These are phyloP conservation scores for Fusarium sp. DNA, from an alignment of 2,329 filamentous ascomycete species.

Conservation along the genomic window DNA sequence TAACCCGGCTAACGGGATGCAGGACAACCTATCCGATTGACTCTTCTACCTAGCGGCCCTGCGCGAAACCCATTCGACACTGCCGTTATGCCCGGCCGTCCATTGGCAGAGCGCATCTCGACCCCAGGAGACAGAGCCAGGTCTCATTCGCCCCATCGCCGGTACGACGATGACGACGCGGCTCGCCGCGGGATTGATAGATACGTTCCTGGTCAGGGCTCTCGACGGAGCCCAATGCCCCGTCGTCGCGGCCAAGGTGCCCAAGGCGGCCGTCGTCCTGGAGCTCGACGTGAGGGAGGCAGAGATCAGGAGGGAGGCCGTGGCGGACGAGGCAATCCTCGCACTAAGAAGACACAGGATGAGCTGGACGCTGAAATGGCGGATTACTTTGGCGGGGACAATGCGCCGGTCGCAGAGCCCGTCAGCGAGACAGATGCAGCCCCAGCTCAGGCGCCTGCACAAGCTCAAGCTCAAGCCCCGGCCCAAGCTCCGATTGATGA, in stretches of 20 bases:
- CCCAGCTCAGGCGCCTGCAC: slow-evolving; percentile 41
- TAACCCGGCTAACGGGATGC: slow-evolving; percentile 12
- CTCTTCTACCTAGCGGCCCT: slow-evolving; percentile 66
- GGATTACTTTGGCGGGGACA: slow-evolving; percentile 78
- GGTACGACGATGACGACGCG: slow-evolving; percentile 65
- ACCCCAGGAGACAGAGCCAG: slow-evolving; percentile 68
- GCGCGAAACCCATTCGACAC: slow-evolving; percentile 67
- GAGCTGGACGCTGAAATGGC: slow-evolving; percentile 97
- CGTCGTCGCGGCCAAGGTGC: slow-evolving; percentile 57
- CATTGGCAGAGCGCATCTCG: slow-evolving; percentile 71
- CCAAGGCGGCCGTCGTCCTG: slow-evolving; percentile 61
- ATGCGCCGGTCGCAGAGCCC: slow-evolving; percentile 52
- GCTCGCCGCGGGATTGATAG: slow-evolving; percentile 78
- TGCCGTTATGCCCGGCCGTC: slow-evolving; percentile 64
- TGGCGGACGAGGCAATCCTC: slow-evolving; percentile 59
- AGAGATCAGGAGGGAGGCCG: slow-evolving; percentile 52
- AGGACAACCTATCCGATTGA: slow-evolving; percentile 84
- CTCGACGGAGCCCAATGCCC: slow-evolving; percentile 68
- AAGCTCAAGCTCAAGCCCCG: slow-evolving; percentile 37
- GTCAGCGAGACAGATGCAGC: slow-evolving; percentile 44
- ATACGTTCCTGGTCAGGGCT: slow-evolving; percentile 73
- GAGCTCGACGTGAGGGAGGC: slow-evolving; percentile 53
- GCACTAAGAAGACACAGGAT: slow-evolving; percentile 86
- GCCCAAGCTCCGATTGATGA: slow-evolving; percentile 59
- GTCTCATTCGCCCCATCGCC: slow-evolving; percentile 65